These are phyloP conservation scores for Hypholoma fasciculare DNA, from an alignment of 768 basidiomycete genomes.

Conservation along the genomic window DNA sequence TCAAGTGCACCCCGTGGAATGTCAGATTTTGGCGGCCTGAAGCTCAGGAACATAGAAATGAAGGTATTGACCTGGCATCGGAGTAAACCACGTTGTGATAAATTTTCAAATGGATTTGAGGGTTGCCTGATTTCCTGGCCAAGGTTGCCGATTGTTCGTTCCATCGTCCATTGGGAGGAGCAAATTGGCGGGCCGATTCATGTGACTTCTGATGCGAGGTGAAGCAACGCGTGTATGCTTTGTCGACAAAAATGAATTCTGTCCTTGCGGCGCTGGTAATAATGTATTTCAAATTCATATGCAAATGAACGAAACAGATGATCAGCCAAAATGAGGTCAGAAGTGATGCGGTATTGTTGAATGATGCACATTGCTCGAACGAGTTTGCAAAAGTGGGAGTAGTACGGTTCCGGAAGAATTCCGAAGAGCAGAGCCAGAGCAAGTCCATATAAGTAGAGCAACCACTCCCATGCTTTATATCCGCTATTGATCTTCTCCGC, in stretches of 20 bases:
- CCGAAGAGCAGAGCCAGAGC: slow-evolving; percentile 26
- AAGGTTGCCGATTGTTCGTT: slow-evolving; percentile 10
- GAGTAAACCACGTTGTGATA: slow-evolving; percentile 6
- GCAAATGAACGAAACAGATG: slow-evolving; percentile 1
- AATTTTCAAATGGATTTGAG: slow-evolving; percentile 7
- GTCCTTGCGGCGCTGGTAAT: slow-evolving; percentile 24
- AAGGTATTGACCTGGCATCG: slow-evolving; percentile 10
- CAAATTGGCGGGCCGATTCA: slow-evolving; percentile 19
- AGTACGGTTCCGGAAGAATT: slow-evolving; percentile 26
- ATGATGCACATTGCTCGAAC: slow-evolving; percentile 6
- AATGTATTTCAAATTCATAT: slow-evolving; percentile 33
- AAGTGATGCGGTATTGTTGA: too few relatives aligned
- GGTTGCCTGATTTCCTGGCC: slow-evolving; percentile 12
- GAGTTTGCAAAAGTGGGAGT: slow-evolving; percentile 28
- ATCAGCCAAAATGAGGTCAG: too few relatives aligned
- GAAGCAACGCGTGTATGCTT: slow-evolving; percentile 30
- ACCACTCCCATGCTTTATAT: slow-evolving; percentile 29
- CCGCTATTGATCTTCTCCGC: slow-evolving; percentile 12
- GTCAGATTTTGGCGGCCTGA: background rate
- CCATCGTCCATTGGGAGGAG: slow-evolving; percentile 11
- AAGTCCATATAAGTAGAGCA: slow-evolving; percentile 28
- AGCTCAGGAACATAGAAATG: slow-evolving; percentile 3
- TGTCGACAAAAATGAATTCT: slow-evolving; percentile 33
- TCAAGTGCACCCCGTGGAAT: slow-evolving; percentile 8
- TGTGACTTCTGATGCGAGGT: slow-evolving; percentile 22